Evolutionary conservation across 1,139 yeast species (phyloP).

Genomic region (Debaryomyces psychrophilus): DNA sequence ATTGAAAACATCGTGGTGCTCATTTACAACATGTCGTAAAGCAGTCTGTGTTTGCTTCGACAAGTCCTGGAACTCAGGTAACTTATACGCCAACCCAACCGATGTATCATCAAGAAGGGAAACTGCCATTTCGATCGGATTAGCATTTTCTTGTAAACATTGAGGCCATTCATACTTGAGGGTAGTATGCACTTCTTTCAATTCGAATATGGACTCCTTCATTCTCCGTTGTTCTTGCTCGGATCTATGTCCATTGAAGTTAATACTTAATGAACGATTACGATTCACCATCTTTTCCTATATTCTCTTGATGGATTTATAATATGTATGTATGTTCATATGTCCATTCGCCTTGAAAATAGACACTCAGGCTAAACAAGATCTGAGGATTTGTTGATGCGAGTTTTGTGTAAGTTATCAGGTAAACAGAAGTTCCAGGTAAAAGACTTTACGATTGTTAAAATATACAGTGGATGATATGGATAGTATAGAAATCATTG

Average conservation of each 20-base stretch:
- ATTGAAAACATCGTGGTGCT: conserved; percentile 84
- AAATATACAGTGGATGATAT: conserved; percentile 1
- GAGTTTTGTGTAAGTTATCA: conserved; percentile 12
- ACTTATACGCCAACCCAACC: conserved; percentile 80
- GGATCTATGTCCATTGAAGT: conserved; percentile 21
- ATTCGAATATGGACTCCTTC: conserved; percentile 39
- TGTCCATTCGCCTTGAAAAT: neutral
- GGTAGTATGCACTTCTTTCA: conserved; percentile 41
- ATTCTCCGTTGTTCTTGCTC: conserved; percentile 21
- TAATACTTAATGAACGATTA: conserved; percentile 27
- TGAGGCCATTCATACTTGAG: conserved; percentile 53
- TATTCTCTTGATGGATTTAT: conserved; percentile 1
- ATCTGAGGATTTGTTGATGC: conserved; percentile 5
- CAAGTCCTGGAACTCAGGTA: conserved; percentile 57
- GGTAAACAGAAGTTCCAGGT: neutral
- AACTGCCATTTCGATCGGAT: conserved; percentile 83
- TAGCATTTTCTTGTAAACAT: conserved; percentile 47
- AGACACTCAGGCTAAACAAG: neutral
- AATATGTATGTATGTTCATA: neutral
- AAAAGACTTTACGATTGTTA: neutral
- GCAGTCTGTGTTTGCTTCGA: conserved; percentile 58
- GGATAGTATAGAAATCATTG: conserved; percentile 16
- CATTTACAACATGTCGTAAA: conserved; percentile 72
- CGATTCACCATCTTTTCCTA: conserved; percentile 15
- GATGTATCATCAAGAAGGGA: conserved; percentile 82